Conservation (phyloP, 805 yeast genomes). For the Tetrapisispora fleetii region DNA sequence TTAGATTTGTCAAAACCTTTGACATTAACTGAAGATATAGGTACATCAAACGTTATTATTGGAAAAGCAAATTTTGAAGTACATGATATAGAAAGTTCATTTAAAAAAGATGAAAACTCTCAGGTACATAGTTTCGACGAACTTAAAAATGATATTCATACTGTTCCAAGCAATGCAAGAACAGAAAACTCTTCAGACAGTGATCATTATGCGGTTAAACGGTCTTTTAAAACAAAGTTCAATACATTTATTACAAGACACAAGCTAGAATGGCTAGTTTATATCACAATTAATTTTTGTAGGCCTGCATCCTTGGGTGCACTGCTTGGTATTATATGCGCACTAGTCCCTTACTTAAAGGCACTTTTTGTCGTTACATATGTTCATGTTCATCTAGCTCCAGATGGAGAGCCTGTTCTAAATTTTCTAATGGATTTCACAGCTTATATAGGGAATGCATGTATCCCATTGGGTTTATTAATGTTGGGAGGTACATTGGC, state of each 20-base stretch:
- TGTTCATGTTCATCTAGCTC: conserved; percentile 57
- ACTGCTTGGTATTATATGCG: conserved; percentile 51
- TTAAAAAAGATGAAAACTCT: not conserved
- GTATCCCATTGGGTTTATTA: conserved; percentile 78
- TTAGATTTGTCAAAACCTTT: conserved; percentile 26
- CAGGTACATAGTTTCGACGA: not conserved
- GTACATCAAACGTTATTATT: conserved; percentile 12
- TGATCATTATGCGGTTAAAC: not conserved
- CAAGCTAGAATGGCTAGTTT: conserved; percentile 29
- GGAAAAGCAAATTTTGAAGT: conserved; percentile 3
- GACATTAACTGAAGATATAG: conserved; percentile 23
- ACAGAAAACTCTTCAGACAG: not conserved
- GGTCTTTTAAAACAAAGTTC: conserved; percentile 10
- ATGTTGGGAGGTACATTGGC: conserved; percentile 84
- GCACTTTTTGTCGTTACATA: conserved; percentile 51
- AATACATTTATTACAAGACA: conserved; percentile 19
- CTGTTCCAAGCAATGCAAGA: not conserved
- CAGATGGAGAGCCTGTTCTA: conserved; percentile 75
- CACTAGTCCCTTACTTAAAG: conserved; percentile 83
- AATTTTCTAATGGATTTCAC: conserved; percentile 79
- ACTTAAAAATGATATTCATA: not conserved
- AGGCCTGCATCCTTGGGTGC: conserved; percentile 69
- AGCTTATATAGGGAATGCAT: conserved; percentile 71
- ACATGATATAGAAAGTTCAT: conserved; percentile 1
- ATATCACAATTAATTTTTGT: conserved; percentile 39